phyloP scores from a whole-genome alignment of 805 yeast genomes.

The Alloascoidea africana region DNA sequence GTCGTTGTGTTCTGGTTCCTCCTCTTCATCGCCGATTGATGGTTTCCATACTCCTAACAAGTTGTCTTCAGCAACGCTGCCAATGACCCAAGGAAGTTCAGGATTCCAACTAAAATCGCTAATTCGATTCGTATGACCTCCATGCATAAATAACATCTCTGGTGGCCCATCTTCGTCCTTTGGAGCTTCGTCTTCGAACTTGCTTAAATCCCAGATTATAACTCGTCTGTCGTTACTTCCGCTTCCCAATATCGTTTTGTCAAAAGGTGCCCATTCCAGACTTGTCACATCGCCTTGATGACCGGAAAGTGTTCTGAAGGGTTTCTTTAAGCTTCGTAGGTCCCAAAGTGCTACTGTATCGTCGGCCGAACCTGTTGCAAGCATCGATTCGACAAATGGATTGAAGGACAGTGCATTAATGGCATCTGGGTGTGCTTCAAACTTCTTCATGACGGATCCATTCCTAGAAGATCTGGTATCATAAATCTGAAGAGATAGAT shows the following conservation, averaged over 20 bases:
- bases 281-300: constrained; percentile 43
- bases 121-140: constrained; percentile 68
- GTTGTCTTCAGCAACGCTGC: constrained; percentile 63
- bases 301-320: constrained; percentile 53
- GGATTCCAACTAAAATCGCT: constrained; percentile 61
- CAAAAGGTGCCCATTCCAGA: constrained; percentile 35
- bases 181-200: constrained; percentile 35
- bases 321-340: constrained; percentile 40
- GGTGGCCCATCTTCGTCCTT: constrained; percentile 57
- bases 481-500: constrained; percentile 40
- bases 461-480: constrained; percentile 30
- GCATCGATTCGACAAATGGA: constrained; percentile 31
- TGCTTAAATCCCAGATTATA: constrained; percentile 57
- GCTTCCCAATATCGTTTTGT: constrained; percentile 39
- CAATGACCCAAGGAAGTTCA: constrained; percentile 35
- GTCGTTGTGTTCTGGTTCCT: constrained; percentile 19
- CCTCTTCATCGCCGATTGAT: constrained; percentile 26
- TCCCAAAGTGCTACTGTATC: constrained; percentile 65
- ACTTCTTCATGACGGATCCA: constrained; percentile 27
- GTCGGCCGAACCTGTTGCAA: constrained; percentile 72
- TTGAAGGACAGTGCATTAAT: constrained; percentile 59
- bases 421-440: constrained; percentile 39
- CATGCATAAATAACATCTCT: constrained; percentile 65
- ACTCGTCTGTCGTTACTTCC: constrained; percentile 56
- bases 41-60: constrained; percentile 69